Evolutionary conservation across 192 early-diverging fungal genomes (phyloP).

Genomic region (Podila horticola): DNA sequence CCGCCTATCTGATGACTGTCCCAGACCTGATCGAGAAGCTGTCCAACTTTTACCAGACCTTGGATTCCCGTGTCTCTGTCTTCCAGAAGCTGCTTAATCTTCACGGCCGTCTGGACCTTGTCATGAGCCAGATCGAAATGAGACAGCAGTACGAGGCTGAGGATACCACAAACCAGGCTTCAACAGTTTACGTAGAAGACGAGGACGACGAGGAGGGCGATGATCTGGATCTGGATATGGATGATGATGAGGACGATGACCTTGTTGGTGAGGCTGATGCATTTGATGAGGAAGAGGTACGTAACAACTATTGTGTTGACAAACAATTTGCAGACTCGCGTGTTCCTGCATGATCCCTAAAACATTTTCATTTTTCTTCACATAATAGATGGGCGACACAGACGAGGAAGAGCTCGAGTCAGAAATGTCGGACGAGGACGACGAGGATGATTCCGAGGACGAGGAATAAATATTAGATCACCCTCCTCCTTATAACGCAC

Average conservation of each 20-base stretch:
- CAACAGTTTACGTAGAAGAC: slow-evolving; percentile 61
- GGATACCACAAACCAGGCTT: slow-evolving; percentile 51
- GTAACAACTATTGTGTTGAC: background rate
- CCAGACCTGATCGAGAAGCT: slow-evolving; percentile 61
- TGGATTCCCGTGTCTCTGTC: slow-evolving; percentile 55
- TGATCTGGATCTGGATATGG: slow-evolving; percentile 42
- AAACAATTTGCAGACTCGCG: background rate
- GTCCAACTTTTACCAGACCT: slow-evolving; percentile 60
- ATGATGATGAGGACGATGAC: slow-evolving; percentile 45
- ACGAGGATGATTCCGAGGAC: slow-evolving; percentile 56
- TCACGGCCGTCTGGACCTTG: slow-evolving; percentile 62
- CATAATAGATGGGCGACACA: slow-evolving; percentile 7
- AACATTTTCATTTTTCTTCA: background rate
- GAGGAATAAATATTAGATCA: slow-evolving; percentile 24
- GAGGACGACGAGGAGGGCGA: slow-evolving; percentile 37
- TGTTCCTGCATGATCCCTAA: background rate
- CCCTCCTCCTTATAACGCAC: background rate
- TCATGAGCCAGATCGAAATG: slow-evolving; percentile 61
- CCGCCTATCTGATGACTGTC: slow-evolving; percentile 67
- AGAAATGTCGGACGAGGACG: slow-evolving; percentile 47
- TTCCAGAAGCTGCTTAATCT: slow-evolving; percentile 61
- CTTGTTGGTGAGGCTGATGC: slow-evolving; percentile 37
- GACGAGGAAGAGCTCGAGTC: slow-evolving; percentile 54
- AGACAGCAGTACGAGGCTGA: slow-evolving; percentile 40
- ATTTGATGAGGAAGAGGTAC: slow-evolving; percentile 45